A percentile compares a stretch with the other conserved stretches of the same genome.
Evolutionary conservation across 139 green algal species (phyloP).

Genomic region (Picochlorum sp.): DNA sequence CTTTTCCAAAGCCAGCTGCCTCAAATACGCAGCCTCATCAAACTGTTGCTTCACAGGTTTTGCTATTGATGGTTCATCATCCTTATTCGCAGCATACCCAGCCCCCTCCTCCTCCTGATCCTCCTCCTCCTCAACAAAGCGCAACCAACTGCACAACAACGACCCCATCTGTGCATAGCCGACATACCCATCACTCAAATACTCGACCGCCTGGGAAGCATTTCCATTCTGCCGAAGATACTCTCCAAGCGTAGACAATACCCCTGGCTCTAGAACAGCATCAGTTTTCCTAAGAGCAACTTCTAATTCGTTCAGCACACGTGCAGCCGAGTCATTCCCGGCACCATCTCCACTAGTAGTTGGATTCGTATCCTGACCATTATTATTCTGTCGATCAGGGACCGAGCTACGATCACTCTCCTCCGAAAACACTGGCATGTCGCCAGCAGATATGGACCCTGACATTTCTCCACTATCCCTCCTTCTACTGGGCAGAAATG

Average conservation of each 20-base stretch:
- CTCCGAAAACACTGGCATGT: too few species aligned
- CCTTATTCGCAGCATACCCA: too few species aligned
- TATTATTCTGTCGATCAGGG: too few species aligned
- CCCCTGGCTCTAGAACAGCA: constrained; percentile 56
- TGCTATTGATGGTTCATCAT: too few species aligned
- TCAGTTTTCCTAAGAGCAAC: constrained; percentile 47
- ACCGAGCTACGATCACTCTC: too few species aligned
- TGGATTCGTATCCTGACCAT: background rate
- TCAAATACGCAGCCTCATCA: constrained; percentile 35
- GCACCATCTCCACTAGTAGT: background rate
- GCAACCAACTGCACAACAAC: constrained; percentile 46
- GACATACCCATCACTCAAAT: constrained; percentile 56
- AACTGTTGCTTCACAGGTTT: background rate
- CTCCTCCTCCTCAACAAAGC: constrained; percentile 16
- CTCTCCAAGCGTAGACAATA: constrained; percentile 40
- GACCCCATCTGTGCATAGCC: constrained; percentile 63
- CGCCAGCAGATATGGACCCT: too few species aligned
- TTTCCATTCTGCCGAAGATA: constrained; percentile 50
- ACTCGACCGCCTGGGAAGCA: constrained; percentile 44
- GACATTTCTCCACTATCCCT: too few species aligned
- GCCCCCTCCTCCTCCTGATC: background rate
- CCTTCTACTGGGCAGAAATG: too few species aligned
- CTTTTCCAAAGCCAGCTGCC: constrained; percentile 42
- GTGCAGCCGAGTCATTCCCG: background rate
- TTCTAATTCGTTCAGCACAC: constrained; percentile 39